Conservation (phyloP, 2,329 filamentous ascomycete genomes). For the Alternaria hordeiaustralica region DNA sequence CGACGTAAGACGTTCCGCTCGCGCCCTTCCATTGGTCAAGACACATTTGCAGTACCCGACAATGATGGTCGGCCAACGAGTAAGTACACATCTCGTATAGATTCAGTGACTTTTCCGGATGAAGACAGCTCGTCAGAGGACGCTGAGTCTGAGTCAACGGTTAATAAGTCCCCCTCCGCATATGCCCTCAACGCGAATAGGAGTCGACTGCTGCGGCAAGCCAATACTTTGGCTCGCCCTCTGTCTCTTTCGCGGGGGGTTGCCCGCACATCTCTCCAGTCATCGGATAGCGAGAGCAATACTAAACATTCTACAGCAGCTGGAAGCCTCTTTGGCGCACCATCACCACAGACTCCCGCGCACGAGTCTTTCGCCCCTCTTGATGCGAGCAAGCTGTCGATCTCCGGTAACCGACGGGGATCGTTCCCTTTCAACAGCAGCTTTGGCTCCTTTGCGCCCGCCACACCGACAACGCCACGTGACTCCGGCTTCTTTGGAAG, state of each 20-base stretch:
- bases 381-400: constrained; percentile 82
- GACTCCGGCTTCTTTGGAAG: constrained; percentile 65
- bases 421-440: constrained; percentile 47
- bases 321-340: constrained; percentile 60
- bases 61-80: constrained; percentile 37
- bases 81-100: constrained; percentile 43
- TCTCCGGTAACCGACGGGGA: constrained; percentile 65
- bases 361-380: constrained; percentile 75
- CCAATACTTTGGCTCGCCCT: constrained; percentile 45
- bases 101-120: constrained; percentile 28
- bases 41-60: constrained; percentile 55
- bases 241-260: constrained; percentile 51
- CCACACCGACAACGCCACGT: constrained; percentile 77
- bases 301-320: constrained; percentile 59
- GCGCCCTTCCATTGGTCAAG: constrained; percentile 53
- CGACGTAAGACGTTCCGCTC: constrained; percentile 57
- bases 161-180: constrained; percentile 36
- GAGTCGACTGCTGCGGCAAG: constrained; percentile 49
- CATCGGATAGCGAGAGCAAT: not conserved
- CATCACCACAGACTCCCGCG: constrained; percentile 76
- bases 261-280: constrained; percentile 15
- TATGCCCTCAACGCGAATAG: constrained; percentile 43
- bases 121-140: constrained; percentile 43
- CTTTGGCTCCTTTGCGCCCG: constrained; percentile 67
- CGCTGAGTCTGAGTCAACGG: constrained; percentile 40